Percentiles rank a stretch among this genome's conserved stretches.
These are phyloP conservation scores for Periconia digitata DNA, from an alignment of 2,329 filamentous ascomycete genomes.

Conservation along the genomic window DNA sequence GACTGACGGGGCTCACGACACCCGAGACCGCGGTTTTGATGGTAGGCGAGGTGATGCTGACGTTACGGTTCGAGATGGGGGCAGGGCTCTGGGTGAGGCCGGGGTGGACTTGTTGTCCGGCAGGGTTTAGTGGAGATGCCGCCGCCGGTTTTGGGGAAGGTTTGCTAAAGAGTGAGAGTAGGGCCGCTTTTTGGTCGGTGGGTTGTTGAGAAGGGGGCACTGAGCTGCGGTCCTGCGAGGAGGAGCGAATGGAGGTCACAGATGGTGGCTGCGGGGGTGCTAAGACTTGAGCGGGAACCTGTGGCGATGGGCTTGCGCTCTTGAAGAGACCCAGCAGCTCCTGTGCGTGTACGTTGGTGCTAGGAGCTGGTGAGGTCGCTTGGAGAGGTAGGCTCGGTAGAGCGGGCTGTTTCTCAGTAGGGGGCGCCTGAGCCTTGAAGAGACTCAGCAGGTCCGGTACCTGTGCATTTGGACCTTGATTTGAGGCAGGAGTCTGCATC, in stretches of 20 bases:
- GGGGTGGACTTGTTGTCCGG: slow-evolving; percentile 2
- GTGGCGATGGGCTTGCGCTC: slow-evolving; percentile 8
- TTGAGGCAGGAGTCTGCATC: slow-evolving; percentile 5
- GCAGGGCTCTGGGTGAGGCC: slow-evolving; percentile 10
- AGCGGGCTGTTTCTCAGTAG: slow-evolving; percentile 15
- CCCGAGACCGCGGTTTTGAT: slow-evolving; percentile 34
- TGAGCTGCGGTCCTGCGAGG: slow-evolving; percentile 29
- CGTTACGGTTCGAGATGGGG: slow-evolving; percentile 28
- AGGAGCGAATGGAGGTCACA: too few relatives aligned
- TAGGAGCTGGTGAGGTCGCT: not conserved
- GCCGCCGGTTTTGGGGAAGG: slow-evolving; percentile 15
- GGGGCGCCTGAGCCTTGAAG: slow-evolving; percentile 18
- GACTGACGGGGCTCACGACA: slow-evolving; percentile 42
- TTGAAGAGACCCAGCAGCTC: slow-evolving; percentile 19
- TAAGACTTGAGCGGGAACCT: slow-evolving; percentile 7
- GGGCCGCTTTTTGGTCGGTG: slow-evolving; percentile 35
- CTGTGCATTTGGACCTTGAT: slow-evolving; percentile 1
- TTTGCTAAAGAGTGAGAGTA: slow-evolving; percentile 42
- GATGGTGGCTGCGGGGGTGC: slow-evolving; percentile 4
- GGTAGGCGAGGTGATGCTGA: slow-evolving; percentile 9
- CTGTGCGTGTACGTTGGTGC: slow-evolving; percentile 7
- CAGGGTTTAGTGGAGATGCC: slow-evolving; percentile 6
- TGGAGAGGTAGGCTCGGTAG: slow-evolving; percentile 5
- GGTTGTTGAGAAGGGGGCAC: slow-evolving; percentile 7
- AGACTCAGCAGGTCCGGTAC: slow-evolving; percentile 22